Evolutionary conservation across 1,139 yeast genomes (phyloP).

Genomic region (Sugiyamaella sp.): DNA sequence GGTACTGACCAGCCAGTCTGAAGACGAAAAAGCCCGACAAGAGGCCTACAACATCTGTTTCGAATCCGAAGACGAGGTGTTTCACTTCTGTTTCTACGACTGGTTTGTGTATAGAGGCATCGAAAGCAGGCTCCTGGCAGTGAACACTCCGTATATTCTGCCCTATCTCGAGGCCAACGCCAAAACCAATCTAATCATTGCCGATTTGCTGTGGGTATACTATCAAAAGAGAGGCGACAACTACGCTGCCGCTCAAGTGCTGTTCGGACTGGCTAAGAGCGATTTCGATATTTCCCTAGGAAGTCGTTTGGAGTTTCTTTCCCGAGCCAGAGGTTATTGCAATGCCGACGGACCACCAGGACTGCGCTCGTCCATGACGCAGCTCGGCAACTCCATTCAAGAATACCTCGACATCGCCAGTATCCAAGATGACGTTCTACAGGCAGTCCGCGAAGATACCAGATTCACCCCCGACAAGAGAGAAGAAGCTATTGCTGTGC

Average conservation of each 20-base stretch:
- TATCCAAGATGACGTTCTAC: conserved; percentile 79
- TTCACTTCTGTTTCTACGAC: conserved; percentile 89
- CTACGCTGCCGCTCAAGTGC: conserved; percentile 79
- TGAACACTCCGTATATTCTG: conserved; percentile 79
- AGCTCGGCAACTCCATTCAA: conserved; percentile 63
- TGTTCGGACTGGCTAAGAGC: conserved; percentile 73
- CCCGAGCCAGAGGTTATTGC: conserved; percentile 93
- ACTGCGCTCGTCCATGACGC: conserved; percentile 69
- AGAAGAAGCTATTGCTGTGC: conserved; percentile 52
- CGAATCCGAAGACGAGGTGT: conserved; percentile 71
- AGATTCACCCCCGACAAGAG: conserved; percentile 53
- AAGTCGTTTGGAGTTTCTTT: conserved; percentile 82
- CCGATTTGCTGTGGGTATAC: conserved; percentile 85
- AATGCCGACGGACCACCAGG: conserved; percentile 81
- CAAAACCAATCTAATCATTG: conserved; percentile 64
- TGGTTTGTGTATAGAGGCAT: conserved; percentile 85
- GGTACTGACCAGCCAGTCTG: conserved; percentile 20
- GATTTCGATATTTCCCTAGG: conserved; percentile 68
- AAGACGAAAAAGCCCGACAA: conserved; percentile 49
- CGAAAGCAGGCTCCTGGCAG: conserved; percentile 73
- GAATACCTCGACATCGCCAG: conserved; percentile 87
- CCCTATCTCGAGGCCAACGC: conserved; percentile 79
- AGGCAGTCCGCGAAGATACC: conserved; percentile 60
- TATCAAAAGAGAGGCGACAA: conserved; percentile 81
- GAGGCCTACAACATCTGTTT: conserved; percentile 76